Evolutionary conservation across 2,329 filamentous ascomycete species (phyloP).

Genomic region (Aspergillus vadensis): DNA sequence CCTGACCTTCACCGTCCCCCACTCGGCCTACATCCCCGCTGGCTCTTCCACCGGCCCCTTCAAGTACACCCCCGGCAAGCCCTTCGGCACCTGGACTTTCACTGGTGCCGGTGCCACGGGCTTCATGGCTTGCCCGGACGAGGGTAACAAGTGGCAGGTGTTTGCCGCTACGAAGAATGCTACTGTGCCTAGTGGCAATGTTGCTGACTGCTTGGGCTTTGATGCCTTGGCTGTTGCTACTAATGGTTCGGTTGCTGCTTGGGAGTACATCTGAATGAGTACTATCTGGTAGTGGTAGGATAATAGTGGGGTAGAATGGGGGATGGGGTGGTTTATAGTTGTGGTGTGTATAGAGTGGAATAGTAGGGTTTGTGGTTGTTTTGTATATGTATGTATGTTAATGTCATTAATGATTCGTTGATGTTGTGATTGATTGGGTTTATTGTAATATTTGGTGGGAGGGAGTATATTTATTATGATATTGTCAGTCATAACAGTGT

Average conservation of each 20-base stretch:
- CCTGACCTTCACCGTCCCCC: conserved; percentile 60
- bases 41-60: conserved; percentile 58
- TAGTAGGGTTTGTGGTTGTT: too few species aligned
- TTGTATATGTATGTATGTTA: too few species aligned
- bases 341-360: background rate
- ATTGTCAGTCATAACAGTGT: background rate
- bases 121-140: conserved; percentile 49
- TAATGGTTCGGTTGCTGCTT: conserved; percentile 35
- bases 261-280: conserved; percentile 43
- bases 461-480: background rate
- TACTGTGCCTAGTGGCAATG: conserved; percentile 43
- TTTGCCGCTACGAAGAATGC: conserved; percentile 45
- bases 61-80: conserved; percentile 34
- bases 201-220: conserved; percentile 44
- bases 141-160: conserved; percentile 42
- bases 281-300: background rate
- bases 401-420: too few species aligned
- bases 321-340: background rate
- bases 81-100: conserved; percentile 36
- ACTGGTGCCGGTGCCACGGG: conserved; percentile 39
- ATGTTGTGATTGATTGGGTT: too few species aligned
- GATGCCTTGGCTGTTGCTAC: conserved; percentile 37
- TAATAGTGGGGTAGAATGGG: too few species aligned
- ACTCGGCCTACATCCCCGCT: conserved; percentile 55
- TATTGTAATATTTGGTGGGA: too few species aligned